phyloP scores from a whole-genome alignment of 257 asterid species.

The Scutellaria barbata region DNA sequence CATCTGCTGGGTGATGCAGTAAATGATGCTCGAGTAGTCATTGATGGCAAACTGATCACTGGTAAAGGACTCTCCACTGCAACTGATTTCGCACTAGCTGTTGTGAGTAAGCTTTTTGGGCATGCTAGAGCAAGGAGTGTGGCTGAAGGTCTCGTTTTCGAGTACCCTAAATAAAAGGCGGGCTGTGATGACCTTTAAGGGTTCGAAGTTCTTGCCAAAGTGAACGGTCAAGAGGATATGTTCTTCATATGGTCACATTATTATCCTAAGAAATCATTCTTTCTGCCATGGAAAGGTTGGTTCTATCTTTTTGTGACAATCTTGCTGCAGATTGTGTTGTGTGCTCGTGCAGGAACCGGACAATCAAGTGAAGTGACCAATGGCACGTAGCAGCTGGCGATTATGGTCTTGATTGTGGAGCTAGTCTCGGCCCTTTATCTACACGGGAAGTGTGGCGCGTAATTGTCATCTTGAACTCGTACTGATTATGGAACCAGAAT shows the following conservation, averaged over 20 bases:
- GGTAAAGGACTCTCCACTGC: conserved; percentile 71
- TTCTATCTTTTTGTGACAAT: neutral
- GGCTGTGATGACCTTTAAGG: neutral
- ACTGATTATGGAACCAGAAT: too few relatives aligned
- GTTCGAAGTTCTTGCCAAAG: neutral
- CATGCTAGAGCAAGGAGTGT: conserved; percentile 88
- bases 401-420: neutral
- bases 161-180: conserved; percentile 53
- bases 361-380: neutral
- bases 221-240: neutral
- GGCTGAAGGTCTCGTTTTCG: conserved; percentile 86
- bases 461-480: too few relatives aligned
- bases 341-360: neutral
- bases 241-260: neutral
- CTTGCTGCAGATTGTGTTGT: neutral
- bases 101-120: conserved; percentile 85
- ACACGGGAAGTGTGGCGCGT: too few relatives aligned
- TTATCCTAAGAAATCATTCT: neutral
- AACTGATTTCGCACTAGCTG: conserved; percentile 68
- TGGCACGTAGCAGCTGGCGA: neutral
- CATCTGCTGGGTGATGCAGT: conserved; percentile 57
- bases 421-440: too few relatives aligned
- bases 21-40: conserved; percentile 62
- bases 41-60: conserved; percentile 81
- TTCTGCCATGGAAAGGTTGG: neutral